Conservation (phyloP, 306 rosid species). For the Cucurbita ficifolia region DNA sequence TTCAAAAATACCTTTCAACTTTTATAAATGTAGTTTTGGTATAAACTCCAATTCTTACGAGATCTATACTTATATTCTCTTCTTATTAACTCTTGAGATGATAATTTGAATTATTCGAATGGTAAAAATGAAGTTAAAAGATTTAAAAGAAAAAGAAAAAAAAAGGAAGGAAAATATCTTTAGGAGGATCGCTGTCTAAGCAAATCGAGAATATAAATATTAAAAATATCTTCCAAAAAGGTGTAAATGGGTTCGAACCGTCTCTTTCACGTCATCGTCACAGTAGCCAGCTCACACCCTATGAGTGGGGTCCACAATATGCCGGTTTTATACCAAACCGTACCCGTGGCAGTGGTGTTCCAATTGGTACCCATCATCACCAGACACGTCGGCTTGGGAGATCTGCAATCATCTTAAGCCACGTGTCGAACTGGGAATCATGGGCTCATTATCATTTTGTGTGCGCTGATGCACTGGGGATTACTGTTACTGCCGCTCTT, state of each 20-base stretch:
- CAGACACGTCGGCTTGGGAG: background rate
- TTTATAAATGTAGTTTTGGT: too few species aligned
- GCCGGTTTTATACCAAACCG: background rate
- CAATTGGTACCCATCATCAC: background rate
- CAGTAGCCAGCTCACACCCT: background rate
- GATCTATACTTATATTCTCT: too few species aligned
- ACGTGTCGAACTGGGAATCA: background rate
- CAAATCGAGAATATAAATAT: background rate
- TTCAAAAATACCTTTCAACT: too few species aligned
- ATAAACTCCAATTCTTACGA: too few species aligned
- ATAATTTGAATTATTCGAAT: too few species aligned
- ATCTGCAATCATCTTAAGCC: background rate
- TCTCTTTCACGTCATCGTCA: background rate
- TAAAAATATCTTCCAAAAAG: background rate
- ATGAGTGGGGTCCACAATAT: background rate
- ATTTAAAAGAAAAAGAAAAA: background rate
- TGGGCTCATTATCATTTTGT: background rate
- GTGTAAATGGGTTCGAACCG: background rate
- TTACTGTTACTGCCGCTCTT: background rate
- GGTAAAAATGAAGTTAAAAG: background rate
- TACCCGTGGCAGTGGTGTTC: background rate
- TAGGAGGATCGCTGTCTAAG: background rate
- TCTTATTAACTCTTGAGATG: too few species aligned
- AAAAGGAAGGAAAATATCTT: background rate
- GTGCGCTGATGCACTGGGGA: background rate